These are phyloP conservation scores for Silene noctiflora DNA, from an alignment of 179 eudicot genomes.

Conservation along the genomic window DNA sequence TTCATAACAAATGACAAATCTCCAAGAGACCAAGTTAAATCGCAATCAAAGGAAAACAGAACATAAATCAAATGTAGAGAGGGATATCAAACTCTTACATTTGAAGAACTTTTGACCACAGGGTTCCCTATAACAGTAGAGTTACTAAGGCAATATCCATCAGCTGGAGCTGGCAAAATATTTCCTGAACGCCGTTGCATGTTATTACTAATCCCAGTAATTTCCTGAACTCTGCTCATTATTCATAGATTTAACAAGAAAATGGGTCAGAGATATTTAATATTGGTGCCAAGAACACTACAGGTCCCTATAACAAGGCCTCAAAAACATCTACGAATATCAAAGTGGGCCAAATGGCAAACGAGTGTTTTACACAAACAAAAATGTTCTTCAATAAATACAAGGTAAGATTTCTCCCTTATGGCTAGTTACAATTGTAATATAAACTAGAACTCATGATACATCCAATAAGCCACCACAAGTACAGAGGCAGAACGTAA, in stretches of 20 bases:
- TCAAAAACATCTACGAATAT: background rate
- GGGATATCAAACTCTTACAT: conserved; percentile 38
- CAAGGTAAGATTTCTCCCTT: background rate
- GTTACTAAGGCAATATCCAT: conserved; percentile 39
- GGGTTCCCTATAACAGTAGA: conserved; percentile 37
- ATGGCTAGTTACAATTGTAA: background rate
- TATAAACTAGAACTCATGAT: background rate
- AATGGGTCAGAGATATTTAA: background rate
- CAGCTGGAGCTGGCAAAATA: conserved; percentile 74
- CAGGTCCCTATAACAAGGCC: background rate
- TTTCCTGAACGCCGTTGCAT: conserved; percentile 60
- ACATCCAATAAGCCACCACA: background rate
- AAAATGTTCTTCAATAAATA: background rate
- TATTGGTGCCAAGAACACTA: background rate
- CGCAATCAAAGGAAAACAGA: background rate
- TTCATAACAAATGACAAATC: background rate
- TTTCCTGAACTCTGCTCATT: conserved; percentile 81
- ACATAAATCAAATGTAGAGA: background rate
- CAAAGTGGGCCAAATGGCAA: background rate
- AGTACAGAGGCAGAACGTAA: background rate
- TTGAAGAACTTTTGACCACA: conserved; percentile 35
- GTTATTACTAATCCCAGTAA: conserved; percentile 65
- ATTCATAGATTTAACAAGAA: background rate
- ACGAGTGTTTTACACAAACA: too few species aligned
- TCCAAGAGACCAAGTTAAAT: background rate